These are phyloP conservation scores for Tothia fuscella DNA, from an alignment of 2,329 filamentous ascomycete genomes.

Conservation along the genomic window DNA sequence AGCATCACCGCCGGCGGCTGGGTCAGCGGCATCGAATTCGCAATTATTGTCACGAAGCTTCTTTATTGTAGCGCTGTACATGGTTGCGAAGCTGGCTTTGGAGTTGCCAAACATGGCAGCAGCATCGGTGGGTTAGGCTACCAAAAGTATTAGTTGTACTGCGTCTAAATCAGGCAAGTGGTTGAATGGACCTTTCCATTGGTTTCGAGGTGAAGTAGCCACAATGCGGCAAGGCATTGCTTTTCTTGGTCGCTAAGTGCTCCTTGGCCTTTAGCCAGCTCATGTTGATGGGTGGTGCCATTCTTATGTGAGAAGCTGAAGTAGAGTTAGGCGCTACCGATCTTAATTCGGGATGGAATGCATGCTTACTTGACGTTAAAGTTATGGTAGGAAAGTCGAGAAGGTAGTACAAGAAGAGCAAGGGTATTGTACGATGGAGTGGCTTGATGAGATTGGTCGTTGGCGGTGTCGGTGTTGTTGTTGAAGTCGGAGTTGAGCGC, in stretches of 20 bases:
- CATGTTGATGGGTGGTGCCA: neutral
- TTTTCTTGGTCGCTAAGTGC: neutral
- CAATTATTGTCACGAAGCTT: constrained; percentile 6
- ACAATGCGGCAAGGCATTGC: neutral
- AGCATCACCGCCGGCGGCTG: neutral
- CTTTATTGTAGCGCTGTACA: constrained; percentile 5
- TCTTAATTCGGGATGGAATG: no score
- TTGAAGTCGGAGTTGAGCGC: no score
- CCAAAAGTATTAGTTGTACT: neutral
- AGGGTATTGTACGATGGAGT: no score
- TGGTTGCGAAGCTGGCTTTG: constrained; percentile 3
- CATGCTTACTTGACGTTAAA: no score
- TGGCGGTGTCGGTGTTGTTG: no score
- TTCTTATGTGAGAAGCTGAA: no score
- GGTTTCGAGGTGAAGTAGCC: neutral
- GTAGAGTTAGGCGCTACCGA: no score
- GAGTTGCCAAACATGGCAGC: constrained; percentile 4
- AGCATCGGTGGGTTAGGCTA: neutral
- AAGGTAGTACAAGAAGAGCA: no score
- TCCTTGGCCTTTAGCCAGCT: neutral
- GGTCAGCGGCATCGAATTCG: neutral
- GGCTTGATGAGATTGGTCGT: no score
- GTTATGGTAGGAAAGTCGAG: no score
- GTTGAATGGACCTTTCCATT: neutral
- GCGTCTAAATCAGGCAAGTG: neutral